A percentile compares a stretch with the other conserved stretches of the same genome.
Evolutionary conservation across 768 basidiomycete species (phyloP).

Genomic region (Podaxis sp.): DNA sequence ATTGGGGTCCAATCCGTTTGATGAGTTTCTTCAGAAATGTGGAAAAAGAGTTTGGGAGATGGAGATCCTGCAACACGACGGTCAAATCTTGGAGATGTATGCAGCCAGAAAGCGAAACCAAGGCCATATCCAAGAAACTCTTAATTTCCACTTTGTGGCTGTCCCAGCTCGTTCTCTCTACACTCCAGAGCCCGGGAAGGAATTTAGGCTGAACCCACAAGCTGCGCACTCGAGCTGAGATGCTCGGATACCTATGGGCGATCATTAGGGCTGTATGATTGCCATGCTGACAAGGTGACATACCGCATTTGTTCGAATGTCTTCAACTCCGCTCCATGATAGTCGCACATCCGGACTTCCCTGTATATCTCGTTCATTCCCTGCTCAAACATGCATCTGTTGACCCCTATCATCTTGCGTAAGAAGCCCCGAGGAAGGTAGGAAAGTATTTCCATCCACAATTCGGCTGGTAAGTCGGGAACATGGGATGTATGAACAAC

Average conservation of each 20-base stretch:
- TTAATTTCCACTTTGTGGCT: neutral
- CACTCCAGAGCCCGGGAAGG: constrained; percentile 20
- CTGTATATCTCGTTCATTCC: constrained; percentile 28
- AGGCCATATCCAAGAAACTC: constrained; percentile 15
- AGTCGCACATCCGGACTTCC: constrained; percentile 24
- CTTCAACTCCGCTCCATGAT: constrained; percentile 21
- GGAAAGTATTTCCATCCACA: constrained; percentile 25
- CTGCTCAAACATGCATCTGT: constrained; percentile 25
- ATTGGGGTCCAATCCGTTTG: neutral
- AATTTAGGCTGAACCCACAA: constrained; percentile 27
- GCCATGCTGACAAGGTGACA: neutral
- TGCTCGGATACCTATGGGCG: constrained; percentile 16
- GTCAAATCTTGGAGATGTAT: constrained; percentile 21
- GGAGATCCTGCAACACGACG: constrained; percentile 24
- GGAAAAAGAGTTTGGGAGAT: constrained; percentile 18
- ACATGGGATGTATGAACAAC: neutral
- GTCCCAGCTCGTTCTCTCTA: neutral
- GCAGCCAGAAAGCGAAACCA: constrained; percentile 15
- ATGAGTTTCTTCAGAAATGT: constrained; percentile 20
- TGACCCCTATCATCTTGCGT: constrained; percentile 26
- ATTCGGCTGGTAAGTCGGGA: constrained; percentile 23
- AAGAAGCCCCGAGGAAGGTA: constrained; percentile 21
- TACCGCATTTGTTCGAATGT: constrained; percentile 23
- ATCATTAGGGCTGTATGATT: neutral
- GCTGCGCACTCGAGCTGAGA: constrained; percentile 22